phyloP scores from a whole-genome alignment of 148 eudicot species.

The Camellia granthamiana region DNA sequence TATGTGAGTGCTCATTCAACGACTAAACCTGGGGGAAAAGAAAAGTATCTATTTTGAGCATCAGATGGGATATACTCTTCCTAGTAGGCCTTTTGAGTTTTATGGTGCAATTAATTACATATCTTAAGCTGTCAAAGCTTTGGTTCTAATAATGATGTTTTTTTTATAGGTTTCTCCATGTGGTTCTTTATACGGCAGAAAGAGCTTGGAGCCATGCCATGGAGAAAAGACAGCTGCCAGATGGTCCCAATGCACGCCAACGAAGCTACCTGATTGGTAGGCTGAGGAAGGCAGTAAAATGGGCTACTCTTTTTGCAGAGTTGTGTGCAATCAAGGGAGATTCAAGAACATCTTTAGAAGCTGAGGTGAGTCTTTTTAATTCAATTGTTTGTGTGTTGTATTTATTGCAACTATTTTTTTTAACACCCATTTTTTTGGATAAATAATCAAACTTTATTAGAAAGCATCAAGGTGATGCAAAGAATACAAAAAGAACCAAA shows the following conservation, averaged over 20 bases:
- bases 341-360: conserved; percentile 95
- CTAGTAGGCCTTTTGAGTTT: not conserved
- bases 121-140: not conserved
- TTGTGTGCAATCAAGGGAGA: conserved; percentile 88
- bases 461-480: too few species aligned
- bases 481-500: too few species aligned
- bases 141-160: not conserved
- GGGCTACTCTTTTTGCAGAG: conserved; percentile 84
- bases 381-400: not conserved
- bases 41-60: not conserved
- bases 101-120: not conserved
- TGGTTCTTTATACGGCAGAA: conserved; percentile 83
- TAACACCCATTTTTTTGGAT: too few species aligned
- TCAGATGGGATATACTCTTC: not conserved
- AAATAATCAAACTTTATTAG: too few species aligned
- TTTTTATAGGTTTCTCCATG: conserved; percentile 65
- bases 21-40: not conserved
- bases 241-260: conserved; percentile 88
- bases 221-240: conserved; percentile 97
- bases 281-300: conserved; percentile 90
- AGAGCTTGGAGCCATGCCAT: conserved; percentile 99
- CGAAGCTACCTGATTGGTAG: conserved; percentile 84
- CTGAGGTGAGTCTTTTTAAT: conserved; percentile 55
- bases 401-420: conserved; percentile 5
- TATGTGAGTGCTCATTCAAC: not conserved